Evolutionary conservation across 768 basidiomycete genomes (phyloP), one percentile per base, ranked within the genome.

Genomic region (Hemileccinum impolitum): DNA sequence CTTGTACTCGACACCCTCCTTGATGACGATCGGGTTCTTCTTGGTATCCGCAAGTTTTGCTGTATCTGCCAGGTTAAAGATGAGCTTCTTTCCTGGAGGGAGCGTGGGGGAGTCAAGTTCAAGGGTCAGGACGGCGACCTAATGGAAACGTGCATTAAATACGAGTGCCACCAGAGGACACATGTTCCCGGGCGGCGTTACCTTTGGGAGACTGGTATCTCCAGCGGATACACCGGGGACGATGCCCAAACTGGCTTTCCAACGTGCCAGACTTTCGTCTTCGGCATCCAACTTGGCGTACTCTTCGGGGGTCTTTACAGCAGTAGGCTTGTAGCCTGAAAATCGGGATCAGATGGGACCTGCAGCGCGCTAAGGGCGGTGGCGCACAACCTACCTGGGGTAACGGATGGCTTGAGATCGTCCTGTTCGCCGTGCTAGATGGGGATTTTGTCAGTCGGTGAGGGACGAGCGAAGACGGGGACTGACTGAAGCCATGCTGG

Each of bases 171-270:
- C 48, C 7, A 35, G 49, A 48, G 46, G 32, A 40, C 32, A 30
- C 26, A 31, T 11, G 42, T 23, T 18, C 18, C 37, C 3, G 34
- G 26, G 39, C 9, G 14, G 44, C 63, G 36, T 50, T 53, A 87
- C 91, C 80, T 90, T 90, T 43, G 88, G 87, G 13, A 80, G 81
- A 56, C 52, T 69, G 13, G 72, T 65, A 48, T 72, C 61, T 17
- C 63, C 70, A 13, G 42, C 25, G 4, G 64, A 23, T 17, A 65
- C 73, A 25, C 79, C 83, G 30, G 81, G 76, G 44, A 79, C 77
- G 52, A 97, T 83, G 45, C 95, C 95, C 23, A 98, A 77, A 45
- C 86, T 92, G 34, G 90, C 91, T 68, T 98, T 98, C 95, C 95
- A 98, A 55, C 92, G 84, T 28, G 87, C 84, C 60, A 98, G 78